phyloP scores from a whole-genome alignment of 345 rosid genomes.

The Rhodamnia argentea region DNA sequence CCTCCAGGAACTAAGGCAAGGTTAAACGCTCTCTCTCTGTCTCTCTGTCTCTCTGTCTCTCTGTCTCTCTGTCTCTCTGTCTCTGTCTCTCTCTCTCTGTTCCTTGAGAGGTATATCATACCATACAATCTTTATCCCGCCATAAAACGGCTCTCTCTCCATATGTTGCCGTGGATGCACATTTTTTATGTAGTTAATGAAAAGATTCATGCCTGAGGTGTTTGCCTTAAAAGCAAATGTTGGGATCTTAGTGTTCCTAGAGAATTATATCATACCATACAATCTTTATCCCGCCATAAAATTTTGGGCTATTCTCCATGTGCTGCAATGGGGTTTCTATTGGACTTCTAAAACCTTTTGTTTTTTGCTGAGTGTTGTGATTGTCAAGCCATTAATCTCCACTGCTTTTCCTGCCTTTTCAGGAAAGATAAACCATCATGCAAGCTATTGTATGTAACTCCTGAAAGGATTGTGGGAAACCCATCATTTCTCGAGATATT shows the following conservation, averaged over 20 bases:
- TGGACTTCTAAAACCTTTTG: neutral
- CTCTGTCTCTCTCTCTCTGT: neutral
- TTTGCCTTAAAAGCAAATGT: neutral
- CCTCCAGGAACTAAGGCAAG: constrained; percentile 81
- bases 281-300: neutral
- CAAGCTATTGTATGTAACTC: constrained; percentile 88
- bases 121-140: neutral
- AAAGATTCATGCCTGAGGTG: neutral
- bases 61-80: too few relatives aligned
- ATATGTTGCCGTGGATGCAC: neutral
- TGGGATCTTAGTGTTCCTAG: too few relatives aligned
- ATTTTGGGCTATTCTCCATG: neutral
- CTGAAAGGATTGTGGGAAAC: constrained; percentile 82
- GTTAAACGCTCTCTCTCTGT: neutral
- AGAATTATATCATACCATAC: too few relatives aligned
- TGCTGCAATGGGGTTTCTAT: neutral
- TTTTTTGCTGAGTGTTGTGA: neutral
- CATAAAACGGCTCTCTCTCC: neutral
- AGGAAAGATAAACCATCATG: constrained; percentile 80
- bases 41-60: too few relatives aligned
- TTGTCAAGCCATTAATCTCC: neutral
- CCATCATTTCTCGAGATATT: constrained; percentile 47
- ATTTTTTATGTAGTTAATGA: neutral
- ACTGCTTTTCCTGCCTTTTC: neutral
- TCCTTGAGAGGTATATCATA: neutral